These are phyloP conservation scores for Leishmania tropica DNA, from an alignment of 208 protist species.

Conservation along the genomic window DNA sequence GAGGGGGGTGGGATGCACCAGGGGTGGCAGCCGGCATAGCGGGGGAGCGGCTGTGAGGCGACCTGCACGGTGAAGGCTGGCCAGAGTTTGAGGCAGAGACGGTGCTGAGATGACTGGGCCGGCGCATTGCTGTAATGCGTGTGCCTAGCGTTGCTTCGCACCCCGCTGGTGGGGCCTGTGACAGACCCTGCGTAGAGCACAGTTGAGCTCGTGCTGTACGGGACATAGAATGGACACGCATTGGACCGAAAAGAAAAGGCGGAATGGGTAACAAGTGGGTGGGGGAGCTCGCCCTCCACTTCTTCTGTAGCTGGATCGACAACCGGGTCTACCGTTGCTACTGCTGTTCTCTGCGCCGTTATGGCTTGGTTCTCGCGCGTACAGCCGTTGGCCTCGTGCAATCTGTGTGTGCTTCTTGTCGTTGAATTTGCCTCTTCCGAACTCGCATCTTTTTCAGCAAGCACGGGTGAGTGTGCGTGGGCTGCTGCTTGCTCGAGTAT, in stretches of 20 bases:
- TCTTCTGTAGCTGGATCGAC: background rate
- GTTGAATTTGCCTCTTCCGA: background rate
- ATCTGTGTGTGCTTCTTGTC: background rate
- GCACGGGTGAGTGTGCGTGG: too few species aligned
- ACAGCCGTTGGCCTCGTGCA: background rate
- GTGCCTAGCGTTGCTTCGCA: background rate
- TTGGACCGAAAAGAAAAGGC: background rate
- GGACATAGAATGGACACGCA: background rate
- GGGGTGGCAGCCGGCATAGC: background rate
- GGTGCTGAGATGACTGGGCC: background rate
- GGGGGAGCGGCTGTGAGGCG: background rate
- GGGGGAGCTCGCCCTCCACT: too few species aligned
- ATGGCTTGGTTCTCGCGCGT: background rate
- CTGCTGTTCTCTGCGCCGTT: background rate
- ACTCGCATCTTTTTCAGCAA: background rate
- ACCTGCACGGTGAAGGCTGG: background rate
- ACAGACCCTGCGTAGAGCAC: background rate
- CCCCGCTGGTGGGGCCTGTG: background rate
- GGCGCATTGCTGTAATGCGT: background rate
- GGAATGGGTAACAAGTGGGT: background rate
- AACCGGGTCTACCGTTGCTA: background rate
- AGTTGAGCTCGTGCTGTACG: background rate
- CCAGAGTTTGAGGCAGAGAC: background rate
- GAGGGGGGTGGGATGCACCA: background rate
- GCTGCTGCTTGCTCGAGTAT: background rate